Evolutionary conservation across 75 land plant genomes (phyloP).

Genomic region (Azolla pinnata): DNA sequence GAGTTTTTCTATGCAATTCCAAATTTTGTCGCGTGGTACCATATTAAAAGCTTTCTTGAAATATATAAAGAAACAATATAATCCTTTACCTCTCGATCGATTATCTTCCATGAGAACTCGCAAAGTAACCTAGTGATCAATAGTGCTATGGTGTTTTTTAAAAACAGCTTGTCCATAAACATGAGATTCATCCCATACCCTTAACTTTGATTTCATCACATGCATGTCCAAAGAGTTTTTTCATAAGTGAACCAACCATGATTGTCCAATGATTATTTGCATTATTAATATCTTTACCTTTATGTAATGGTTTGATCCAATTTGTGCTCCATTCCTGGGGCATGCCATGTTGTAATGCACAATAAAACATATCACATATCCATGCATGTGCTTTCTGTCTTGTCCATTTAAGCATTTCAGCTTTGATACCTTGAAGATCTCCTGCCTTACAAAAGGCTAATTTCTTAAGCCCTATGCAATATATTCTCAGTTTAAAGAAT

Average conservation of each 20-base stretch:
- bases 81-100: too few relatives aligned
- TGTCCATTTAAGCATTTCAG: not conserved
- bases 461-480: not conserved
- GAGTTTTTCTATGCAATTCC: not conserved
- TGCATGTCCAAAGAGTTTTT: too few relatives aligned
- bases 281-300: not conserved
- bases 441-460: not conserved
- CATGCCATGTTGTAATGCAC: constrained; percentile 1
- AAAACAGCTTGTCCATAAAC: too few relatives aligned
- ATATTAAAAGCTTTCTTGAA: not conserved
- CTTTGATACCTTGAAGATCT: constrained; percentile 2
- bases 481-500: not conserved
- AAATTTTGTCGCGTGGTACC: too few relatives aligned
- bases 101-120: too few relatives aligned
- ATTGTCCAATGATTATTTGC: not conserved
- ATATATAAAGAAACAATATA: not conserved
- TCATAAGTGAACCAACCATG: not conserved
- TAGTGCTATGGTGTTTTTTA: too few relatives aligned
- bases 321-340: not conserved
- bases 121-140: too few relatives aligned
- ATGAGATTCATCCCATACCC: too few relatives aligned
- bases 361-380: not conserved
- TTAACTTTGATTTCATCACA: too few relatives aligned
- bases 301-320: constrained; percentile 3
- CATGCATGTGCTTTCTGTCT: not conserved